Conservation (phyloP, 108 stramenopile genomes). For the Skeletonema menzelii region DNA sequence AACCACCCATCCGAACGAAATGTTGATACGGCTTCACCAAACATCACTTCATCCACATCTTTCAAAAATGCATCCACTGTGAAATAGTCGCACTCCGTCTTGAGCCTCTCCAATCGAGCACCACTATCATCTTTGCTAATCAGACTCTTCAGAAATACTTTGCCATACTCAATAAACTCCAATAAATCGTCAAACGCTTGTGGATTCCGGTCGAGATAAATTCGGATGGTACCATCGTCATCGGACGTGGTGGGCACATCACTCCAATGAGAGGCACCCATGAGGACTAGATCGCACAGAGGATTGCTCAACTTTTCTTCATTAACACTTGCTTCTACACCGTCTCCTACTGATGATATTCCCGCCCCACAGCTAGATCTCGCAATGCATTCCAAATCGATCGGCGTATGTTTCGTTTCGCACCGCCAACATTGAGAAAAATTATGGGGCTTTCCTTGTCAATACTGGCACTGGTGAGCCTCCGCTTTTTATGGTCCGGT, state of each 20-base stretch:
- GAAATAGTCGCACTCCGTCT: conserved; percentile 11
- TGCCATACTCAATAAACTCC: conserved; percentile 12
- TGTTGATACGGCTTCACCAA: conserved; percentile 4
- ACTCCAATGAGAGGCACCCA: conserved; percentile 9
- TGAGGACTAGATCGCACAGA: neutral
- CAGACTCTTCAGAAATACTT: conserved; percentile 8
- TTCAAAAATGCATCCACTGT: neutral
- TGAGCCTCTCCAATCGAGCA: conserved; percentile 6
- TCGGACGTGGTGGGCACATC: conserved; percentile 3
- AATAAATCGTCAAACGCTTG: conserved; percentile 22
- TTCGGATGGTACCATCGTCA: conserved; percentile 9
- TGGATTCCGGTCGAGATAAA: conserved; percentile 24
- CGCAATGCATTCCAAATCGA: conserved; percentile 6
- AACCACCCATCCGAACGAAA: conserved; percentile 14
- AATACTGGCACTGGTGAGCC: too few relatives aligned
- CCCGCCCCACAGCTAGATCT: conserved; percentile 3
- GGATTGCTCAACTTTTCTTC: neutral
- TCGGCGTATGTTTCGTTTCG: conserved; percentile 15
- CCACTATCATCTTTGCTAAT: conserved; percentile 4
- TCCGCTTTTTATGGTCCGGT: too few relatives aligned
- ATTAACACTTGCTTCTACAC: neutral
- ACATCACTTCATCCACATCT: conserved; percentile 10
- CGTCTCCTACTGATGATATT: neutral
- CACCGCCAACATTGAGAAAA: conserved; percentile 20
- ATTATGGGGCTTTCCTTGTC: conserved; percentile 8